phyloP scores from a whole-genome alignment of 305 asterid genomes.

The Ilex paraguariensis region DNA sequence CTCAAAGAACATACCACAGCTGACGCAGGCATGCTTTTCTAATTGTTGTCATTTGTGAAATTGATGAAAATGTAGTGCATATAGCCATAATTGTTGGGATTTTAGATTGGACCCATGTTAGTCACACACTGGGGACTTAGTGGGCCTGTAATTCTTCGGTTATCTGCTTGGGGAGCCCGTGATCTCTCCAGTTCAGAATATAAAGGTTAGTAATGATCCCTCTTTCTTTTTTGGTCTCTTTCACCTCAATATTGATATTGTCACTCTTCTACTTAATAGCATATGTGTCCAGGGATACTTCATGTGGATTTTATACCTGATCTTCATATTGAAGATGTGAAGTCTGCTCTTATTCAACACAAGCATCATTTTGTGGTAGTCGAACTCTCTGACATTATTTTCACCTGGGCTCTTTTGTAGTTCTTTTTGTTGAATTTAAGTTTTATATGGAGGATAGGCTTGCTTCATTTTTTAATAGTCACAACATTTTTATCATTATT shows the following conservation, averaged over 20 bases:
- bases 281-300: conserved; percentile 54
- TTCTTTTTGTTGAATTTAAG: not conserved
- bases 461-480: conserved; percentile 6
- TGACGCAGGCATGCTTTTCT: conserved; percentile 66
- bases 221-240: conserved; percentile 3
- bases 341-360: conserved; percentile 54
- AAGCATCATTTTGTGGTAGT: conserved; percentile 64
- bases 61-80: conserved; percentile 3
- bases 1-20: conserved; percentile 60
- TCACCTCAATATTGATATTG: not conserved
- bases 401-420: not conserved
- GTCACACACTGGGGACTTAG: conserved; percentile 98
- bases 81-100: conserved; percentile 24
- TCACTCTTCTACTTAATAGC: conserved; percentile 17
- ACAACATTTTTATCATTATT: not conserved
- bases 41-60: conserved; percentile 11
- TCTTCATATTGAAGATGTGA: conserved; percentile 56
- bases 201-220: conserved; percentile 43
- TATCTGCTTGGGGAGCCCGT: conserved; percentile 99
- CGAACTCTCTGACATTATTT: conserved; percentile 9
- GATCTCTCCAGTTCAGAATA: conserved; percentile 62
- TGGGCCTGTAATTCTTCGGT: conserved; percentile 88
- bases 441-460: not conserved
- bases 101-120: conserved; percentile 85
- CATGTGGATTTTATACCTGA: conserved; percentile 84